These are phyloP conservation scores for Perkinsus chesapeaki DNA, from an alignment of 169 alveolate genomes.

Conservation along the genomic window DNA sequence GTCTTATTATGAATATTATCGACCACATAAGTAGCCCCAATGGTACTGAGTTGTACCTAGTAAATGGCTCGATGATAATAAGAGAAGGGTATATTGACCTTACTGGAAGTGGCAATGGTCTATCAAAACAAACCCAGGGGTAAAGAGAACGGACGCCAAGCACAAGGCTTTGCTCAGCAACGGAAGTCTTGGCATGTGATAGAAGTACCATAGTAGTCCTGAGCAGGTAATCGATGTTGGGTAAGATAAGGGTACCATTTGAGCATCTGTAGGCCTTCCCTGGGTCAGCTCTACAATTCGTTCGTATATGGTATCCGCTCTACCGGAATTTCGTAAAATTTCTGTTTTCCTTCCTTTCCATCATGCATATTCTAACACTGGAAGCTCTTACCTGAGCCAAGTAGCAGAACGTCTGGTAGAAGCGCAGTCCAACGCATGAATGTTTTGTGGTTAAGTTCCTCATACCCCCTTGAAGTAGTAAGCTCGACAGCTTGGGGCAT, in stretches of 20 bases:
- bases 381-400: conserved; percentile 16
- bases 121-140: conserved; percentile 62
- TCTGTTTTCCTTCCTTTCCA: too few species aligned
- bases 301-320: too few species aligned
- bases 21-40: conserved; percentile 73
- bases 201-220: not conserved
- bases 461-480: conserved; percentile 61
- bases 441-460: conserved; percentile 48
- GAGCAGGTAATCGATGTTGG: too few species aligned
- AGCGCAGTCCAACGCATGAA: conserved; percentile 73
- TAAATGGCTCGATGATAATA: too few species aligned
- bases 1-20: conserved; percentile 28
- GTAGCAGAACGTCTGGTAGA: conserved; percentile 61
- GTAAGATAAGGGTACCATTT: too few species aligned
- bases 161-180: not conserved
- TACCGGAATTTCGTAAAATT: too few species aligned
- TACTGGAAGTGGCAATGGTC: conserved; percentile 85
- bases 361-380: not conserved
- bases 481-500: conserved; percentile 58
- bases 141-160: conserved; percentile 26
- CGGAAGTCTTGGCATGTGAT: not conserved
- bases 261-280: too few species aligned
- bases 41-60: conserved; percentile 55
- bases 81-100: too few species aligned
- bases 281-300: too few species aligned